Evolutionary conservation across 768 basidiomycete species (phyloP).

Genomic region (Sarcodon sp.): DNA sequence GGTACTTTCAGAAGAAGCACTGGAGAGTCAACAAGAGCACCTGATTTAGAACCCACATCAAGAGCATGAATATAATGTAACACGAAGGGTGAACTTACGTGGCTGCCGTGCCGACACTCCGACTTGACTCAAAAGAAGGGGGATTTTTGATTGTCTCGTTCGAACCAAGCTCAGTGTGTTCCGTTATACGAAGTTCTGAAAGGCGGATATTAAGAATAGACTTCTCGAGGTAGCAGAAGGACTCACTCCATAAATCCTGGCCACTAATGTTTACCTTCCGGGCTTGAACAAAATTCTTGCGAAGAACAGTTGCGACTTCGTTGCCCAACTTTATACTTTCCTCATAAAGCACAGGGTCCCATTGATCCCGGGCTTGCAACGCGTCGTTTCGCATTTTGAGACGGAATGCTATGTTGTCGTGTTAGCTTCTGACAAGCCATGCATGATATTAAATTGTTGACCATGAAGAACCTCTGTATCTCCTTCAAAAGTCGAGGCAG

Average conservation of each 20-base stretch:
- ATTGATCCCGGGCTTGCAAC: constrained; percentile 22
- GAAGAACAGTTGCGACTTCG: constrained; percentile 64
- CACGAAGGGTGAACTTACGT: constrained; percentile 5
- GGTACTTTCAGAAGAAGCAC: constrained; percentile 6
- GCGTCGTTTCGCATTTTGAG: constrained; percentile 54
- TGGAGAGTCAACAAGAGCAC: constrained; percentile 14
- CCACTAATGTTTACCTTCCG: constrained; percentile 25
- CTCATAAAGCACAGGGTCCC: constrained; percentile 35
- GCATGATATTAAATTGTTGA: constrained; percentile 6
- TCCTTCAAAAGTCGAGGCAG: constrained; percentile 54
- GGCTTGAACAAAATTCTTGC: constrained; percentile 82
- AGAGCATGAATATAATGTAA: constrained; percentile 3
- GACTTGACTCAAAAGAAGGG: constrained; percentile 30
- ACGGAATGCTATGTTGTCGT: constrained; percentile 47
- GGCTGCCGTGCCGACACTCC: constrained; percentile 24
- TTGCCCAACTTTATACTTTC: constrained; percentile 43
- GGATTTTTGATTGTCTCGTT: constrained; percentile 70
- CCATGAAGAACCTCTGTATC: constrained; percentile 16
- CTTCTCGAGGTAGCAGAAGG: neutral
- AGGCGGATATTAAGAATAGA: neutral
- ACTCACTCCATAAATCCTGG: constrained; percentile 48
- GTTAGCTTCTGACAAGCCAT: neutral
- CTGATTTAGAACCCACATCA: constrained; percentile 8
- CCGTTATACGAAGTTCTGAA: constrained; percentile 60
- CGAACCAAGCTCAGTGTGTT: constrained; percentile 78